A percentile compares a stretch with the other conserved stretches of the same genome.
phyloP scores from a whole-genome alignment of 768 basidiomycete genomes.

The Boletus huronensis region DNA sequence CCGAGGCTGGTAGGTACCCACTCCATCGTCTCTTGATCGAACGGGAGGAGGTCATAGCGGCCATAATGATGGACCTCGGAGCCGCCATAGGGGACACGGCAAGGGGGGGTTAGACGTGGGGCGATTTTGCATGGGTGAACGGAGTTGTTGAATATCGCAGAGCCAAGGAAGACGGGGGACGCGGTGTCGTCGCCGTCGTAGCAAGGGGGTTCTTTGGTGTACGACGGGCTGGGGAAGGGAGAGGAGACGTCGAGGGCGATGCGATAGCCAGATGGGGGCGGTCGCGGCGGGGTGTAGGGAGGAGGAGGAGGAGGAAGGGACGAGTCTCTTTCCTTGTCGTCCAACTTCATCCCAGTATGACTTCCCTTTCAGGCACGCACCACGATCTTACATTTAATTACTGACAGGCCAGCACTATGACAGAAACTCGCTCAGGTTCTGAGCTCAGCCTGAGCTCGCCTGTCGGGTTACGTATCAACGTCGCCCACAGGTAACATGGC shows the following conservation, averaged over 20 bases:
- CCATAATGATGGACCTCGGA: conserved; percentile 57
- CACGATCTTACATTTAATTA: too few relatives aligned
- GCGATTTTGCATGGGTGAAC: conserved; percentile 86
- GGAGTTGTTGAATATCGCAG: conserved; percentile 59
- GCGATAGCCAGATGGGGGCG: conserved; percentile 66
- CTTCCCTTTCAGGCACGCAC: too few relatives aligned
- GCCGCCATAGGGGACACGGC: conserved; percentile 62
- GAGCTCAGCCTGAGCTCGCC: background rate
- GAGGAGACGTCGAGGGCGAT: conserved; percentile 45
- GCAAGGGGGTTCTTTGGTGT: conserved; percentile 50
- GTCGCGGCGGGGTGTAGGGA: conserved; percentile 17
- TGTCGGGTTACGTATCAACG: conserved; percentile 2
- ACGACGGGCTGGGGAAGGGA: conserved; percentile 36
- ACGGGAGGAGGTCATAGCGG: conserved; percentile 73
- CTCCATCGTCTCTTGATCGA: conserved; percentile 66
- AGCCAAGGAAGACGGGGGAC: conserved; percentile 67
- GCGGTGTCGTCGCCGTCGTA: conserved; percentile 49
- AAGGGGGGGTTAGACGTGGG: conserved; percentile 49
- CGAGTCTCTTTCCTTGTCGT: background rate
- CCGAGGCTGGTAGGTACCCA: conserved; percentile 65
- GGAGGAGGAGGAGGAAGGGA: conserved; percentile 17
- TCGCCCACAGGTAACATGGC: background rate
- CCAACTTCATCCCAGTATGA: conserved; percentile 4
- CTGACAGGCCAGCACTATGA: too few relatives aligned
- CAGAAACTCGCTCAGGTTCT: background rate